Conservation (phyloP, 108 stramenopile genomes). For the Nannochloropsis oceanica region DNA sequence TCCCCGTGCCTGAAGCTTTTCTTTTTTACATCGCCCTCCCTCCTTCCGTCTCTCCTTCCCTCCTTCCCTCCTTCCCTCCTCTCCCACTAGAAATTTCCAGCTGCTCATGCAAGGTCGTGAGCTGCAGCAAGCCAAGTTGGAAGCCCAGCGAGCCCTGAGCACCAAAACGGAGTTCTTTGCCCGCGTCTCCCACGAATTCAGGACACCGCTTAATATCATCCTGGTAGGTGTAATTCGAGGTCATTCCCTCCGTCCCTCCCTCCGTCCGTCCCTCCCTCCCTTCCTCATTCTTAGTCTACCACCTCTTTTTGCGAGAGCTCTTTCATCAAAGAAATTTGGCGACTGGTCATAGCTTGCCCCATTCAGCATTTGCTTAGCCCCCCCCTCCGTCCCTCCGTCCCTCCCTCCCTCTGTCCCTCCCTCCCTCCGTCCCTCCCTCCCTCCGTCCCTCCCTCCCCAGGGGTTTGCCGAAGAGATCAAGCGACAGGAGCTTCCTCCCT, state of each 20-base stretch:
- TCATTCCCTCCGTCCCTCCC: too few species aligned
- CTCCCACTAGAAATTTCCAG: background rate
- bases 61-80: background rate
- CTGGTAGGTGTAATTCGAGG: background rate
- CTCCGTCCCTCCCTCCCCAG: background rate
- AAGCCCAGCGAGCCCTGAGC: background rate
- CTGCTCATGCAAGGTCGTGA: background rate
- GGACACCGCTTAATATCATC: background rate
- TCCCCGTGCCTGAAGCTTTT: too few species aligned
- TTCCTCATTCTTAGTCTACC: too few species aligned
- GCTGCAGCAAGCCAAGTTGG: background rate
- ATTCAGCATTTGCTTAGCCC: too few species aligned
- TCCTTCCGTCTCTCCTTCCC: too few species aligned
- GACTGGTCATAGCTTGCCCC: too few species aligned
- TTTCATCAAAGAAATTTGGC: too few species aligned
- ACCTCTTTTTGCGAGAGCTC: too few species aligned
- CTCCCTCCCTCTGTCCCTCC: background rate
- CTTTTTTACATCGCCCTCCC: too few species aligned
- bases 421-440: background rate
- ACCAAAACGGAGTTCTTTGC: background rate
- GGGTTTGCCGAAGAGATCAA: background rate
- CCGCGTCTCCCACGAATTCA: background rate
- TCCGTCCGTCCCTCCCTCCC: too few species aligned
- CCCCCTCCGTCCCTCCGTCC: too few species aligned
- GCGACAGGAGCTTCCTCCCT: background rate